phyloP scores from a whole-genome alignment of 805 yeast genomes.

The Yarrowia keelungensis region DNA sequence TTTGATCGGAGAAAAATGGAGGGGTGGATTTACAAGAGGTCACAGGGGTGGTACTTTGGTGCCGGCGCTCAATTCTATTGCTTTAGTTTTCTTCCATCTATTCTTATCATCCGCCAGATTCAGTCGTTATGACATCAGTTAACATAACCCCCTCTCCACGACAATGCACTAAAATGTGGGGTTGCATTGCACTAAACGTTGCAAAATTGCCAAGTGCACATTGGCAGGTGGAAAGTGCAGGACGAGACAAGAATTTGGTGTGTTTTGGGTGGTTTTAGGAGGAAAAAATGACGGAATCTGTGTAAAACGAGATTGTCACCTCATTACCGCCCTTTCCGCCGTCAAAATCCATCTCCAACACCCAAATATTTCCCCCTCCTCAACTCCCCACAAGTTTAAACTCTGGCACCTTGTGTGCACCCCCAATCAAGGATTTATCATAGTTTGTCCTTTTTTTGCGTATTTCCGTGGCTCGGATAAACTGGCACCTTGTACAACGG shows the following conservation, averaged over 20 bases:
- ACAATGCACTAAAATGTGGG: conserved; percentile 29
- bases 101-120: no score
- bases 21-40: no score
- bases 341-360: neutral
- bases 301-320: no score
- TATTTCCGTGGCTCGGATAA: neutral
- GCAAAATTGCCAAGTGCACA: conserved; percentile 22
- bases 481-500: neutral
- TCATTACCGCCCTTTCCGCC: neutral
- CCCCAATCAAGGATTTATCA: no score
- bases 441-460: neutral
- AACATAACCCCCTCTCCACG: neutral
- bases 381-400: neutral
- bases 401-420: neutral
- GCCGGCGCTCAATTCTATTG: no score
- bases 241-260: no score
- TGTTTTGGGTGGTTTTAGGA: neutral
- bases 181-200: conserved; percentile 24
- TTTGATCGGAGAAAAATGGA: no score
- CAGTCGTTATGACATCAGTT: no score
- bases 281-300: no score
- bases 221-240: conserved; percentile 27
- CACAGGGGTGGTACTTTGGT: no score
- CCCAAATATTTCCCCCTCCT: neutral
- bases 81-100: no score